These are phyloP conservation scores for Mixia osmundae DNA, from an alignment of 1,284 basidiomycete genomes.

Conservation along the genomic window DNA sequence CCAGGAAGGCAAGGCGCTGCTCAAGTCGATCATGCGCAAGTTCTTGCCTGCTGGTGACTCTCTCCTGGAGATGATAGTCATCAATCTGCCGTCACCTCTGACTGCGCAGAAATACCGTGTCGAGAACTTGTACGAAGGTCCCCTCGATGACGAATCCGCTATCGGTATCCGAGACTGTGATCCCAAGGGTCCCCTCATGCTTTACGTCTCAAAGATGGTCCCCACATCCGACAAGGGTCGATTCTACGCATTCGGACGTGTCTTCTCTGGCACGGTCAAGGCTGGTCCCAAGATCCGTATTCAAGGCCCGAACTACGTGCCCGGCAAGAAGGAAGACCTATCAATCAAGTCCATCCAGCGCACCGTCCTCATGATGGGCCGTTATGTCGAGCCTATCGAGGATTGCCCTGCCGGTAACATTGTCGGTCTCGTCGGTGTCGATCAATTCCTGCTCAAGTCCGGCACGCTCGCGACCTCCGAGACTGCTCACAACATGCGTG, in stretches of 20 bases:
- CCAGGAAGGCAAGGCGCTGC: constrained; percentile 83
- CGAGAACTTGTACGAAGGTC: constrained; percentile 98
- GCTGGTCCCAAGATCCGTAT: constrained; percentile 98
- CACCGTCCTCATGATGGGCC: constrained; percentile 99
- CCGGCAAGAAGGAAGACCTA: constrained; percentile 96
- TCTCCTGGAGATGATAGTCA: constrained; percentile 99
- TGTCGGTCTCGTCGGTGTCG: constrained; percentile 95
- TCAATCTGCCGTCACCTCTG: constrained; percentile 84
- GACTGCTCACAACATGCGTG: constrained; percentile 99
- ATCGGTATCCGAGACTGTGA: constrained; percentile 98
- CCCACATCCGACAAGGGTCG: constrained; percentile 99
- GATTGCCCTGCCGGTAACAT: constrained; percentile 99
- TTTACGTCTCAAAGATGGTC: constrained; percentile 99
- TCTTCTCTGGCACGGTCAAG: constrained; percentile 95
- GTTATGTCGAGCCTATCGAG: constrained; percentile 94
- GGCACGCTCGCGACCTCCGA: constrained; percentile 94
- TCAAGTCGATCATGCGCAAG: constrained; percentile 98
- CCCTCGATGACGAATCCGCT: constrained; percentile 98
- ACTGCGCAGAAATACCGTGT: constrained; percentile 98
- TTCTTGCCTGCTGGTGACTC: constrained; percentile 99
- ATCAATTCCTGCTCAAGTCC: constrained; percentile 99
- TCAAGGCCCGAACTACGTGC: constrained; percentile 95
- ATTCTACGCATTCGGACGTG: constrained; percentile 99
- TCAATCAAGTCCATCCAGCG: constrained; percentile 98
- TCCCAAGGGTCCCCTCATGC: constrained; percentile 84